These are phyloP conservation scores for Balansia obtecta DNA, from an alignment of 2,329 filamentous ascomycete genomes.

Conservation along the genomic window DNA sequence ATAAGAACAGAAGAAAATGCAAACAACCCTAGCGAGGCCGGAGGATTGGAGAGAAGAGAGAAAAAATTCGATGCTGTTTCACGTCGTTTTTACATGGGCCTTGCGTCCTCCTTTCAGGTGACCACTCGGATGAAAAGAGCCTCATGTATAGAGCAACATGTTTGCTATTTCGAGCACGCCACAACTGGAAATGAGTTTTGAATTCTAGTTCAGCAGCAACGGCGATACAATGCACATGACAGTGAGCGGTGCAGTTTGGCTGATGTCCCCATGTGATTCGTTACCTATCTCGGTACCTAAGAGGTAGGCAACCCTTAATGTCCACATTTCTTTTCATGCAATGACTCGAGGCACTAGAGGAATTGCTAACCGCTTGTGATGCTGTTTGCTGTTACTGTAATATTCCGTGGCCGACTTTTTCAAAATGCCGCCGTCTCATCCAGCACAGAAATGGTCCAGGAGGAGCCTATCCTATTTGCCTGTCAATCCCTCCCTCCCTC, in stretches of 20 bases:
- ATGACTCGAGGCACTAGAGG: no score
- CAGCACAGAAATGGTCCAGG: no score
- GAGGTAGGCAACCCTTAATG: not conserved
- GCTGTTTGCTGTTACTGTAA: no score
- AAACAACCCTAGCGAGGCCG: no score
- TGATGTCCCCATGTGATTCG: no score
- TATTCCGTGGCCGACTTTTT: no score
- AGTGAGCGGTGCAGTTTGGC: not conserved
- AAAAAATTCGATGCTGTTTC: not conserved
- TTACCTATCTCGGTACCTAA: no score
- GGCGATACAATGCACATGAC: not conserved
- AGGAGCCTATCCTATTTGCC: no score
- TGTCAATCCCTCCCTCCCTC: no score
- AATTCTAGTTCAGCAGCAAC: not conserved
- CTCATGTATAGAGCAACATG: not conserved
- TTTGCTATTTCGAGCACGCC: not conserved
- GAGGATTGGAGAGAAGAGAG: not conserved
- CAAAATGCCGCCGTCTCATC: no score
- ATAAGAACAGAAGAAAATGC: not conserved
- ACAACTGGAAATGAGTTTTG: not conserved
- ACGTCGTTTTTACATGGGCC: not conserved
- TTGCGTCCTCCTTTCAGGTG: not conserved
- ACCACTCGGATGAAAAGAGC: not conserved
- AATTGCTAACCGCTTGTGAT: no score
- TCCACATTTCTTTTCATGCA: not conserved